Base-by-base conservation (phyloP, 495 filamentous ascomycete genomes). In the Penicillium daleae region DNA sequence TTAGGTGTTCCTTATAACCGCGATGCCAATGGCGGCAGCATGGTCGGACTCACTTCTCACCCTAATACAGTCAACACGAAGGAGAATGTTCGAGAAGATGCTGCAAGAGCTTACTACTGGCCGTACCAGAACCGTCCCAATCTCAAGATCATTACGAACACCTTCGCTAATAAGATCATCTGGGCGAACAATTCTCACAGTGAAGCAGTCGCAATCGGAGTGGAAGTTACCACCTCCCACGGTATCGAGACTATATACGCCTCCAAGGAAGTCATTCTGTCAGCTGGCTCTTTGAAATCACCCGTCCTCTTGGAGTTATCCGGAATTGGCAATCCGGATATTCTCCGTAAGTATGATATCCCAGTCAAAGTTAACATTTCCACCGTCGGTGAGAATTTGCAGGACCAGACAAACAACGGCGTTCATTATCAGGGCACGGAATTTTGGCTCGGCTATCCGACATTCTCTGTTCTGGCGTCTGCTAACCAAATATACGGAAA, bases 221-320 rank as follows among this genome's bases (percentile, higher is more conserved):
- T 75, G 3, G 72, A 74, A 19, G 63, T 71, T 49, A 68, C 52
- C 0, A 46, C 46, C 2, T 27, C 39, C 1, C 33, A 74, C 31
- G 62, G 67, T 0, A 31, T 51, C 21, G 67, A 69, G 7, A 59
- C 70, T 8, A 68, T 88, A 40, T 76, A 70, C 57, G 87, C 85
- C 0, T 71, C 71, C 15, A 85, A 78, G 51, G 83, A 87, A 35
- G 82, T 90, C 1, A 78, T 91, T 35, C 61, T 88, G 0, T 84
- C 86, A 2, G 82, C 82, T 51, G 87, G 88, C 4, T 68, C 82
- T 6, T 73, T 86, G 35, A 80, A 81, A n/a, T 83, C 87, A 1
- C 83, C 88, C 0, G 68, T 73, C 0, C 69, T 90, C 9, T 75
- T 90, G 15, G 86, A 90, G 67, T 76, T 85, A 2, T 90, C 88